Evolutionary conservation across 1,284 basidiomycete genomes (phyloP).

Genomic region (Testicularia cyperi): DNA sequence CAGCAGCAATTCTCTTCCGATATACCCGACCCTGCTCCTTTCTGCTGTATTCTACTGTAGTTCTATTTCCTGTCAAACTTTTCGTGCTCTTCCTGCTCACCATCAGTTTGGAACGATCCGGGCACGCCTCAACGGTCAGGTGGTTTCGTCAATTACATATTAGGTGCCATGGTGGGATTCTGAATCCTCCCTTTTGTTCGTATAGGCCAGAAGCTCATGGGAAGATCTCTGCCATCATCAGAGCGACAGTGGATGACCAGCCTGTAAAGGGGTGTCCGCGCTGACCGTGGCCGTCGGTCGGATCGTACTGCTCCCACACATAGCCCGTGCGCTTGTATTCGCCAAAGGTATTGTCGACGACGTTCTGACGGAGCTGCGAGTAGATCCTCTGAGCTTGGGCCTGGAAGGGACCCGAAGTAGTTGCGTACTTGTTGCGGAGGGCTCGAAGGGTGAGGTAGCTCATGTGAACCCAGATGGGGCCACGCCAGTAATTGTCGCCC

Average conservation of each 20-base stretch:
- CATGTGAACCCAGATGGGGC: constrained; percentile 94
- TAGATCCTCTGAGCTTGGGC: constrained; percentile 76
- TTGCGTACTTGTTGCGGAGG: constrained; percentile 77
- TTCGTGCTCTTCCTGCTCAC: no score
- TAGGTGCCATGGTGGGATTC: no score
- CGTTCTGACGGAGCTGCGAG: constrained; percentile 73
- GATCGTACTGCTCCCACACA: constrained; percentile 94
- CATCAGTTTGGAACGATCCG: no score
- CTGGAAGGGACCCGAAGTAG: constrained; percentile 77
- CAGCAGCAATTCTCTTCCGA: no score
- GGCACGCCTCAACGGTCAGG: no score
- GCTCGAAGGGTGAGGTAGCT: constrained; percentile 83
- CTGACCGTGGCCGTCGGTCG: constrained; percentile 76
- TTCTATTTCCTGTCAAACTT: no score
- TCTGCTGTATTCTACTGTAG: no score
- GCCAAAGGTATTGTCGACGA: constrained; percentile 84
- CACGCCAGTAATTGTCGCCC: constrained; percentile 94
- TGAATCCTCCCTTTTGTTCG: no score
- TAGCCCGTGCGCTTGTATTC: constrained; percentile 88
- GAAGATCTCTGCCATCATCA: constrained; percentile 58
- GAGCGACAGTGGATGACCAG: constrained; percentile 53
- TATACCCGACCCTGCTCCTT: no score
- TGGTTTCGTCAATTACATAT: no score
- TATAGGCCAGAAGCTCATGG: no score
- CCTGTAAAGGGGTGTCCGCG: constrained; percentile 66